Evolutionary conservation across 1,284 basidiomycete genomes (phyloP).

Genomic region (Boletus chippewaensis): DNA sequence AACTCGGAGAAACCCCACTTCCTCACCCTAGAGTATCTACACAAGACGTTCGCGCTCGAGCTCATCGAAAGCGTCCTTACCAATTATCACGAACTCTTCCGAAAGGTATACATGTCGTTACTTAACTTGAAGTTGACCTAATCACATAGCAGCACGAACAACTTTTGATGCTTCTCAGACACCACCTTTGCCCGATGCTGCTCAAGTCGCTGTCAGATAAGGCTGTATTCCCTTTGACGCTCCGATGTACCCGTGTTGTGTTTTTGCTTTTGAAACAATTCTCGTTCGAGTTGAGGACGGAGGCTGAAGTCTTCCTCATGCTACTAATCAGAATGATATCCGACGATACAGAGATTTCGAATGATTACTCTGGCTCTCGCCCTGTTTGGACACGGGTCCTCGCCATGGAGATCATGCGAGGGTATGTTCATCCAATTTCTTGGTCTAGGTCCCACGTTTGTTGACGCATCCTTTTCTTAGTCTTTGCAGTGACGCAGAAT

Average conservation of each 20-base stretch:
- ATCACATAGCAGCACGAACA: slow-evolving; percentile 59
- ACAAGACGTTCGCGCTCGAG: slow-evolving; percentile 92
- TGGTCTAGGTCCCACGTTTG: neutral
- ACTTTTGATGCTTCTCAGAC: slow-evolving; percentile 75
- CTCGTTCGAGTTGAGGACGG: slow-evolving; percentile 69
- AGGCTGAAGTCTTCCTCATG: slow-evolving; percentile 81
- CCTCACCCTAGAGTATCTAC: slow-evolving; percentile 77
- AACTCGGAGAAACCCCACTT: slow-evolving; percentile 81
- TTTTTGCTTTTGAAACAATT: slow-evolving; percentile 93
- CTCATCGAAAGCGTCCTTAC: slow-evolving; percentile 95
- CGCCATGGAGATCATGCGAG: slow-evolving; percentile 87
- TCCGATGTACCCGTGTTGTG: slow-evolving; percentile 88
- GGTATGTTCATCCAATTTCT: slow-evolving; percentile 37
- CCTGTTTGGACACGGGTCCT: slow-evolving; percentile 86
- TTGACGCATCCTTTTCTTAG: slow-evolving; percentile 32
- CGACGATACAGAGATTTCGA: slow-evolving; percentile 49
- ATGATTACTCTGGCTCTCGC: slow-evolving; percentile 39
- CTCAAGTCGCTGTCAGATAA: slow-evolving; percentile 81
- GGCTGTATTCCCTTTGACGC: slow-evolving; percentile 79
- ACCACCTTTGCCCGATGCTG: slow-evolving; percentile 86
- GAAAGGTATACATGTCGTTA: slow-evolving; percentile 46
- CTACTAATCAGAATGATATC: slow-evolving; percentile 74
- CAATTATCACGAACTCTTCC: slow-evolving; percentile 87
- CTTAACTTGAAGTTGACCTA: neutral
- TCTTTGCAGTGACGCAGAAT: slow-evolving; percentile 75